Evolutionary conservation across 2,329 filamentous ascomycete genomes (phyloP).

Genomic region (Colletotrichum agaves): DNA sequence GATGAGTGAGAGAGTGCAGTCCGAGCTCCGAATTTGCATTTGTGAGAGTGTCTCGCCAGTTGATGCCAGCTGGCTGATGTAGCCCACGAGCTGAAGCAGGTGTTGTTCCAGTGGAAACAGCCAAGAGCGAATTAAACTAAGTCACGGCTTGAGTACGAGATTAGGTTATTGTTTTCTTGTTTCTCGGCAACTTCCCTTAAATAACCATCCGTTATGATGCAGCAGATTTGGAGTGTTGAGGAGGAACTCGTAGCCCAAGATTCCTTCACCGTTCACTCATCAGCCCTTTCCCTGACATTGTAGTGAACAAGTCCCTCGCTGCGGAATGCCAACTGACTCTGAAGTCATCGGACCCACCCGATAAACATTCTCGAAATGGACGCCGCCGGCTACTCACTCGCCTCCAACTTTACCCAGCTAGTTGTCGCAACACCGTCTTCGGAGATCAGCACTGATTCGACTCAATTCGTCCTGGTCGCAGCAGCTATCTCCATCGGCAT

Average conservation of each 20-base stretch:
- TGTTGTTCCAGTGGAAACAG: background rate
- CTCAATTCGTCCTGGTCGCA: background rate
- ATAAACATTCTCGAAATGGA: conserved; percentile 25
- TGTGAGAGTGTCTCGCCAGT: background rate
- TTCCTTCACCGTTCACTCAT: background rate
- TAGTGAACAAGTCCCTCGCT: background rate
- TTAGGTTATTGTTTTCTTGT: conserved; percentile 14
- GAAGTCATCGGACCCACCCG: conserved; percentile 24
- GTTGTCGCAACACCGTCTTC: background rate
- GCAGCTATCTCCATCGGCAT: conserved; percentile 2
- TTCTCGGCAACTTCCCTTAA: background rate
- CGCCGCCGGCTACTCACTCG: background rate
- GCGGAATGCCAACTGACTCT: background rate
- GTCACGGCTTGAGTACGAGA: conserved; percentile 17
- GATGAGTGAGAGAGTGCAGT: background rate
- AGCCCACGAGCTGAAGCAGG: background rate
- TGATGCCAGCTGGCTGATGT: background rate
- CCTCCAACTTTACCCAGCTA: conserved; percentile 29
- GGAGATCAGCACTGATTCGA: background rate
- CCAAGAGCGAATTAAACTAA: conserved; percentile 2
- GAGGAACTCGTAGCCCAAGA: no score
- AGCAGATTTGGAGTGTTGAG: background rate
- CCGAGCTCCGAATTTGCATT: conserved; percentile 1
- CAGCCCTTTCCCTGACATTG: background rate
- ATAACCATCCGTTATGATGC: background rate